Base-by-base conservation (phyloP, 1,139 yeast species). In the Geotrichum candidum region DNA sequence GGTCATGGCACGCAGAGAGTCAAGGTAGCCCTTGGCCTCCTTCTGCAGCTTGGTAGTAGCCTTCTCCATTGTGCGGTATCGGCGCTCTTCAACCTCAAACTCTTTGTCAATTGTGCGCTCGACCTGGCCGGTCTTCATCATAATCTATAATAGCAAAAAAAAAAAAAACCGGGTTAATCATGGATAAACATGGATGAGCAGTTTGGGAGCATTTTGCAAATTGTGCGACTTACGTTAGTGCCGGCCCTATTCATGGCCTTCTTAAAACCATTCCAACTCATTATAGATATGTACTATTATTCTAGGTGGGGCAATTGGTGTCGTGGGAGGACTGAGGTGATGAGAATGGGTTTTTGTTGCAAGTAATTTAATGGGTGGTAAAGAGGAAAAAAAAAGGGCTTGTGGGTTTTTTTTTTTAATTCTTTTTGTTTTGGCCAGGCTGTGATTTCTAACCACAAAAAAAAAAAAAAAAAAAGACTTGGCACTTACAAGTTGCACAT, bases 231-330 rank as follows among this genome's bases (percentile, higher is more conserved):
- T 73, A 80, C 88, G 64, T 94, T 82, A 54, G 91, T 89, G n/a
- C 98, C 96, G 61, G 99, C 97, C 73, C 99, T 85, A 71, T 86
- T 88, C 57, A 94, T 87, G 6, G 99, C 99, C 77, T 95, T 95
- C 76, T 94, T 95, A 75, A 94, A 94, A 61, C 99, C 99, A 61
- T 84, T 86, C 99, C 99, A 92, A 70, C 96, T 88, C 98, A 92
- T 92, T 56, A 15, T 38, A 18, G 10, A 11, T n/a, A 10, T n/a
- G 2, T 38, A 18, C 2, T 38, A 10, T 7, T 38, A 38, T 38
- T 38, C 18, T 38, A 38, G 15, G 18, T 38, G 45, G 18, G 18
- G 18, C 18, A 38, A 38, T 38, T 38, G 45, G 18, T 38, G 15
- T n/a, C 6, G 45, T 2, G 6, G 18, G 18, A 38, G 18, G 3